A percentile compares a stretch with the other conserved stretches of the same genome.
phyloP scores from a whole-genome alignment of 2,329 filamentous ascomycete species.

The Aspergillus novoparasiticus region DNA sequence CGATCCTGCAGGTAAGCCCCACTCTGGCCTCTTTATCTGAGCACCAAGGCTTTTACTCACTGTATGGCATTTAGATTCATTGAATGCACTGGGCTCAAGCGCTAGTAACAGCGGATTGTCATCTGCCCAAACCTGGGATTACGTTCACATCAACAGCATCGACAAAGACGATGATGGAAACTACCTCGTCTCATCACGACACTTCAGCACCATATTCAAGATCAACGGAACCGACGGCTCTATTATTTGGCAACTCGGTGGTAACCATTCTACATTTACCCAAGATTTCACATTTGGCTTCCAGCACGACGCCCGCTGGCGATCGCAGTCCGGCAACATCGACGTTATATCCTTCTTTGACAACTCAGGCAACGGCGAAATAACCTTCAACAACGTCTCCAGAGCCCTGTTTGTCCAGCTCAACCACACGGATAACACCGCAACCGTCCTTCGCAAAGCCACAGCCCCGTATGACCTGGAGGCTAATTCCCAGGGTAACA shows the following conservation, averaged over 20 bases:
- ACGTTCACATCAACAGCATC: conserved; percentile 31
- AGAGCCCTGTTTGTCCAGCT: conserved; percentile 23
- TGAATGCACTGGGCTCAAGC: not conserved
- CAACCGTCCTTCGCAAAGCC: conserved; percentile 8
- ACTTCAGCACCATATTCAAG: conserved; percentile 31
- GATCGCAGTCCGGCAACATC: not conserved
- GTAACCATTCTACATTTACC: conserved; percentile 16
- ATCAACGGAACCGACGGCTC: conserved; percentile 29
- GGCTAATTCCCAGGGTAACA: conserved; percentile 27
- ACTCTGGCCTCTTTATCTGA: not conserved
- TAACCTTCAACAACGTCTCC: conserved; percentile 23
- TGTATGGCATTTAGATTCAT: not conserved
- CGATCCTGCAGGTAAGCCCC: not conserved
- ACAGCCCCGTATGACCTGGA: conserved; percentile 24
- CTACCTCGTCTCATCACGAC: conserved; percentile 31
- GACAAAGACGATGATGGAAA: conserved; percentile 25
- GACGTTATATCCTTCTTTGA: conserved; percentile 25
- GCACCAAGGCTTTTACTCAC: not conserved
- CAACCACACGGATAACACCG: conserved; percentile 10
- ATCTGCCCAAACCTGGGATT: conserved; percentile 29
- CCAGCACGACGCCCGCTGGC: conserved; percentile 22
- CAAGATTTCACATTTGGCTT: conserved; percentile 44
- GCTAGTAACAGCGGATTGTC: not conserved
- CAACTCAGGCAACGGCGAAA: conserved; percentile 38
- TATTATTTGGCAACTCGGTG: conserved; percentile 32